phyloP scores from a whole-genome alignment of 345 rosid species.

The Camelina hispida region DNA sequence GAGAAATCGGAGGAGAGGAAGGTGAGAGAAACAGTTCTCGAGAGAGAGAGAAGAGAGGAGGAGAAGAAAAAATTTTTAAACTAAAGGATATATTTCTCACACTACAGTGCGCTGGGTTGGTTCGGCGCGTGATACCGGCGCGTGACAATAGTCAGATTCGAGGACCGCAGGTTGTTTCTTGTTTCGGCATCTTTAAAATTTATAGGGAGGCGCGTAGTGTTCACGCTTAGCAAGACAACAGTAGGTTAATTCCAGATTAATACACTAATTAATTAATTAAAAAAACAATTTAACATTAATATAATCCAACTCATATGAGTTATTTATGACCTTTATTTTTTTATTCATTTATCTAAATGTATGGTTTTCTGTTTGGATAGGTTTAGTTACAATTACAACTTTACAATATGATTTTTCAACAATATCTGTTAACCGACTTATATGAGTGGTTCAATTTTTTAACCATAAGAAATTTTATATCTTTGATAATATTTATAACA shows the following conservation, averaged over 20 bases:
- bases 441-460: neutral
- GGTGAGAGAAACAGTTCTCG: slow-evolving; percentile 35
- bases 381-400: slow-evolving; percentile 18
- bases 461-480: slow-evolving; percentile 15
- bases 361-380: slow-evolving; percentile 32
- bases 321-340: neutral
- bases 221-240: slow-evolving; percentile 33
- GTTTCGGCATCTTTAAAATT: slow-evolving; percentile 34
- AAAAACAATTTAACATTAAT: neutral
- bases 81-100: neutral
- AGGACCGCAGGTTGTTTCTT: slow-evolving; percentile 42
- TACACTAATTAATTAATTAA: neutral
- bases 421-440: neutral
- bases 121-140: slow-evolving; percentile 36
- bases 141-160: neutral
- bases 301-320: slow-evolving; percentile 43
- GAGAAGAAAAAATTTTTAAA: slow-evolving; percentile 8
- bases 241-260: slow-evolving; percentile 8
- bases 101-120: slow-evolving; percentile 25
- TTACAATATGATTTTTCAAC: slow-evolving; percentile 5
- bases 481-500: slow-evolving; percentile 4
- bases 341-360: slow-evolving; percentile 14
- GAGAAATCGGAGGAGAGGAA: slow-evolving; percentile 47
- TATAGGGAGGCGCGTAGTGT: slow-evolving; percentile 29
- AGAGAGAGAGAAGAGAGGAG: neutral